Conservation (phyloP, 352 stramenopile genomes). For the Globisporangium cylindrosporum region DNA sequence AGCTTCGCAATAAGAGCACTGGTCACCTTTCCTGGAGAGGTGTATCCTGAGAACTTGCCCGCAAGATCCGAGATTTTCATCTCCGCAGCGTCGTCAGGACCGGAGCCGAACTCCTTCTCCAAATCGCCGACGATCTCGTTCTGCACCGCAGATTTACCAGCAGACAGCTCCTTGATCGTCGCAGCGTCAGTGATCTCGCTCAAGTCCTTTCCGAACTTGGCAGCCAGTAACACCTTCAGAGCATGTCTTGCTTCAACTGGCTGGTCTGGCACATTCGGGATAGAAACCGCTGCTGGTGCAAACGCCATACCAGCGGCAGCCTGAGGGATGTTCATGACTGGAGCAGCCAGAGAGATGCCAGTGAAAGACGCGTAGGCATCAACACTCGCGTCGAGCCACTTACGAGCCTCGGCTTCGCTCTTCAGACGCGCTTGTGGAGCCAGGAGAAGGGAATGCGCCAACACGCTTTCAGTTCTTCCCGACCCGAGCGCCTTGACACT, state of each 20-base stretch:
- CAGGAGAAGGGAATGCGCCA: conserved; percentile 63
- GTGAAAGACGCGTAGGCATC: conserved; percentile 71
- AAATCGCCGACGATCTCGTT: conserved; percentile 88
- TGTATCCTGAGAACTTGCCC: conserved; percentile 63
- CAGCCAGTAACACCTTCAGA: conserved; percentile 68
- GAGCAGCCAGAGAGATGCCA: conserved; percentile 55
- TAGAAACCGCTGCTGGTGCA: conserved; percentile 32
- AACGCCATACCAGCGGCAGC: neutral
- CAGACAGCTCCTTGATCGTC: conserved; percentile 78
- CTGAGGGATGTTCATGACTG: conserved; percentile 4
- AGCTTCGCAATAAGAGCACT: conserved; percentile 79
- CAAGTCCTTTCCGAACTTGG: conserved; percentile 76
- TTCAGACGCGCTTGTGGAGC: conserved; percentile 65
- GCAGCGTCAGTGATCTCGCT: conserved; percentile 54
- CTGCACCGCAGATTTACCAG: conserved; percentile 84
- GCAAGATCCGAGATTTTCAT: conserved; percentile 74
- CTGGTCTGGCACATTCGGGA: conserved; percentile 58
- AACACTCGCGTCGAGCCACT: conserved; percentile 78
- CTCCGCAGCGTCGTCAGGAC: conserved; percentile 70
- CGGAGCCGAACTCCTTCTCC: conserved; percentile 84
- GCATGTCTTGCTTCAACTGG: conserved; percentile 73
- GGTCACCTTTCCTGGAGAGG: conserved; percentile 69
- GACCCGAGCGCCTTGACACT: conserved; percentile 55
- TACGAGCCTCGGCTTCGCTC: conserved; percentile 65
- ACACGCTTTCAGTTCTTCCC: conserved; percentile 73